These are phyloP conservation scores for Monosporozyma aerobia DNA, from an alignment of 805 yeast genomes.

Conservation along the genomic window DNA sequence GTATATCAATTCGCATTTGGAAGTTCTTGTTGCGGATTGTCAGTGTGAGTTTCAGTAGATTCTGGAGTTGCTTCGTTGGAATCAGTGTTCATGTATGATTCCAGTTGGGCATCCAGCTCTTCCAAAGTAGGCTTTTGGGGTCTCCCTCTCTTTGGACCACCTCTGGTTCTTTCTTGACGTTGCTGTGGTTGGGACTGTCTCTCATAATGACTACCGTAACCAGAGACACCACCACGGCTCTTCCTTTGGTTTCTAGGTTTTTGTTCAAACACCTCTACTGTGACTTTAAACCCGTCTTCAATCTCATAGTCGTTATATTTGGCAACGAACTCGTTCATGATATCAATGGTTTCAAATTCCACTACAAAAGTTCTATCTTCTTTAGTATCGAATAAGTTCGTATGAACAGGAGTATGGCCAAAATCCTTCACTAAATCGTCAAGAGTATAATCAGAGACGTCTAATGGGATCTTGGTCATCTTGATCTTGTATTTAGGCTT, in stretches of 20 bases:
- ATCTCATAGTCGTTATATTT: constrained; percentile 20
- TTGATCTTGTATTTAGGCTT: constrained; percentile 19
- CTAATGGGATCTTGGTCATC: constrained; percentile 21
- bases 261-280: constrained; percentile 17
- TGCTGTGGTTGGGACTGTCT: not conserved
- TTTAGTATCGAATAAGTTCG: constrained; percentile 21
- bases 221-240: constrained; percentile 1
- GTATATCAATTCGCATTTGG: not conserved
- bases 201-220: constrained; percentile 11
- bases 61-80: not conserved
- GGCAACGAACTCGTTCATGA: constrained; percentile 18
- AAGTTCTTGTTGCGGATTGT: not conserved
- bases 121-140: constrained; percentile 14
- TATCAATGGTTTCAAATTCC: constrained; percentile 15
- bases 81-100: constrained; percentile 23
- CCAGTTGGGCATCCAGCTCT: constrained; percentile 26
- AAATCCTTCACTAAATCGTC: constrained; percentile 28
- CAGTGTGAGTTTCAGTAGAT: not conserved
- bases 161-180: not conserved
- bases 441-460: constrained; percentile 23
- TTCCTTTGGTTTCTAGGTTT: not conserved
- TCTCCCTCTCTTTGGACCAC: not conserved
- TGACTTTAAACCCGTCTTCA: constrained; percentile 12
- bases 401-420: constrained; percentile 13
- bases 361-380: constrained; percentile 25